These are phyloP conservation scores for Aphelidium insulamus DNA, from an alignment of 371 early-diverging fungal species.

Conservation along the genomic window DNA sequence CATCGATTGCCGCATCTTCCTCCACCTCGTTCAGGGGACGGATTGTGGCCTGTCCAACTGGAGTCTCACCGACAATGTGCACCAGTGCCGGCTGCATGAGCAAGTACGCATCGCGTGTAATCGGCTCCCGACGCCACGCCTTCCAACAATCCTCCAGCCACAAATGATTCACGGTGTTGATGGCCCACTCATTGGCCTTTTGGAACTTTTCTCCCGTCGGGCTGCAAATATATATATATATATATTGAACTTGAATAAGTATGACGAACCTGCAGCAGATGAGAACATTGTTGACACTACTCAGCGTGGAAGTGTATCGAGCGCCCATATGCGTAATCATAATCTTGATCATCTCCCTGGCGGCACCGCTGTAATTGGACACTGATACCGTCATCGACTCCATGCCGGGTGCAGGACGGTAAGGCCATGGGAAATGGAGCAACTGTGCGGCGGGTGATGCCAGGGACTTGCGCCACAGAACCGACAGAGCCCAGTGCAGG, in stretches of 20 bases:
- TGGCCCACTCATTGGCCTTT: conserved; percentile 29
- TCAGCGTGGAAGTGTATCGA: conserved; percentile 25
- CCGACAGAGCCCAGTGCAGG: no score
- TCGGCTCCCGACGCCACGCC: conserved; percentile 46
- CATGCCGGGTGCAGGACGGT: conserved; percentile 4
- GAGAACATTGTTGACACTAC: conserved; percentile 32
- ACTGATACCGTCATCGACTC: conserved; percentile 18
- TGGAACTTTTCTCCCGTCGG: conserved; percentile 36
- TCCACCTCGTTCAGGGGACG: no score
- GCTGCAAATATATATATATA: conserved; percentile 5
- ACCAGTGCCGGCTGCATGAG: conserved; percentile 58
- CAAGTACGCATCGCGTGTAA: conserved; percentile 59
- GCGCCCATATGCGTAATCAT: conserved; percentile 41
- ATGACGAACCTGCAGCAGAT: conserved; percentile 29
- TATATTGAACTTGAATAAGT: not conserved
- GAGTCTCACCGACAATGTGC: no score
- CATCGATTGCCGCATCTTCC: no score
- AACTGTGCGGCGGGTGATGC: conserved; percentile 8
- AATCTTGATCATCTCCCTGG: conserved; percentile 39
- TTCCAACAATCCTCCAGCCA: conserved; percentile 64
- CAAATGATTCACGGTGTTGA: conserved; percentile 54
- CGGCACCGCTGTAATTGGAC: conserved; percentile 36
- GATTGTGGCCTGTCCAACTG: no score
- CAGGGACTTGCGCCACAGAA: no score
- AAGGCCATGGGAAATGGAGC: conserved; percentile 10